Conservation (phyloP, 2,329 filamentous ascomycete species). For the Cercospora sp. region DNA sequence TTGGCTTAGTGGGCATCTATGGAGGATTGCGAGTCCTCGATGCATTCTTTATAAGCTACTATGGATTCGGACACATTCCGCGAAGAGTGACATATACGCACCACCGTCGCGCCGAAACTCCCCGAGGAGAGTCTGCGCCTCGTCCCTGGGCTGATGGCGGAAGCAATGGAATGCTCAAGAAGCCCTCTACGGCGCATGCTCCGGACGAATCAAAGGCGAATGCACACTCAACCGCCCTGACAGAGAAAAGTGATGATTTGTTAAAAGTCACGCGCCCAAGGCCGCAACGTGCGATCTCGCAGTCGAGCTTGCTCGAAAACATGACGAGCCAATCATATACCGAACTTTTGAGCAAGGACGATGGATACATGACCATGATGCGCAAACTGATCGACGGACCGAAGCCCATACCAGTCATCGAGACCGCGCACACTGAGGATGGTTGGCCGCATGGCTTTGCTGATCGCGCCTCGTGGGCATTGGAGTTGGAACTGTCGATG, state of each 20-base stretch:
- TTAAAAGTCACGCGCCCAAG: slow-evolving; percentile 14
- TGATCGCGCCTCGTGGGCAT: slow-evolving; percentile 47
- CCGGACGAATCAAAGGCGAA: slow-evolving; percentile 2
- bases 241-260: slow-evolving; percentile 15
- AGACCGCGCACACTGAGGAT: slow-evolving; percentile 43
- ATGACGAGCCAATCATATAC: slow-evolving; percentile 31
- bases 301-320: slow-evolving; percentile 30
- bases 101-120: slow-evolving; percentile 36
- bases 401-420: slow-evolving; percentile 38
- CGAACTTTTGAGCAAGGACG: slow-evolving; percentile 24
- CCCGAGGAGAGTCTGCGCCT: slow-evolving; percentile 22
- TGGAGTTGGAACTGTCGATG: slow-evolving; percentile 49
- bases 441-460: slow-evolving; percentile 43
- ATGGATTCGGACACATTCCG: slow-evolving; percentile 44
- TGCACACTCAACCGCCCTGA: slow-evolving; percentile 7
- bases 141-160: slow-evolving; percentile 27
- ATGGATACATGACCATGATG: slow-evolving; percentile 25
- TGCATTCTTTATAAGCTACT: slow-evolving; percentile 48
- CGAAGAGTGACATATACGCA: slow-evolving; percentile 46
- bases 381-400: slow-evolving; percentile 29
- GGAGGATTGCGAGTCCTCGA: slow-evolving; percentile 46
- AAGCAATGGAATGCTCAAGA: slow-evolving; percentile 22
- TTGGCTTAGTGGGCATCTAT: slow-evolving; percentile 47
- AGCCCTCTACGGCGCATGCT: slow-evolving; percentile 9
- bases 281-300: slow-evolving; percentile 22